Percentiles rank a stretch among this genome's conserved stretches.
These are phyloP conservation scores for Alternaria burnsii DNA, from an alignment of 2,329 filamentous ascomycete genomes.

Conservation along the genomic window DNA sequence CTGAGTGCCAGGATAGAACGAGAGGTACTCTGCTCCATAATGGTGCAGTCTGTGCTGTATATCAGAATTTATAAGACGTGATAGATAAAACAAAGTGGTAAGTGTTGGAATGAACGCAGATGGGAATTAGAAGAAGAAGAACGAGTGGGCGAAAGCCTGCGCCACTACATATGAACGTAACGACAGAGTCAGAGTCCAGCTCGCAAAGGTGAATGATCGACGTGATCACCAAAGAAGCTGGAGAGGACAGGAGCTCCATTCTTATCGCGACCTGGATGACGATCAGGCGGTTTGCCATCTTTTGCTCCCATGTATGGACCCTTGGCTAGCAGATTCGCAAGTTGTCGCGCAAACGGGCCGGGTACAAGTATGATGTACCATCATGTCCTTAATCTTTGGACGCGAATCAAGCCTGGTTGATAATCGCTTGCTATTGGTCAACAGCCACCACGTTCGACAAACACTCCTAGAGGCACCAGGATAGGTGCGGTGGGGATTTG, in stretches of 20 bases:
- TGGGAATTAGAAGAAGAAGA: not conserved
- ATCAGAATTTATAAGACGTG: not conserved
- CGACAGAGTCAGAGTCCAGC: constrained; percentile 13
- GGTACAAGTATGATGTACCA: constrained; percentile 3
- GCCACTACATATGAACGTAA: constrained; percentile 10
- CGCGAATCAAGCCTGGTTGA: constrained; percentile 1
- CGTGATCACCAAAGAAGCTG: constrained; percentile 1
- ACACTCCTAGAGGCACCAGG: constrained; percentile 3
- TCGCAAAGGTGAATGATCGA: constrained; percentile 11
- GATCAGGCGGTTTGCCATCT: constrained; percentile 2
- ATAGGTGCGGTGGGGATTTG: not conserved
- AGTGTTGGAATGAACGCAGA: not conserved
- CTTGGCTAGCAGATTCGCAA: constrained; percentile 18
- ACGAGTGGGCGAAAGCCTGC: not conserved
- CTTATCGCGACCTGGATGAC: constrained; percentile 2
- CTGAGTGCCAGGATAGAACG: constrained; percentile 28
- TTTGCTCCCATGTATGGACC: constrained; percentile 2
- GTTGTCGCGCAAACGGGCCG: constrained; percentile 9
- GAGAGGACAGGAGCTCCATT: constrained; percentile 8
- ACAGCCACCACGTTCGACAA: not conserved
- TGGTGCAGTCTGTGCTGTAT: constrained; percentile 2
- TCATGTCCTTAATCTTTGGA: constrained; percentile 6
- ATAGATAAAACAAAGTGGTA: not conserved
- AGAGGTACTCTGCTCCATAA: constrained; percentile 26
- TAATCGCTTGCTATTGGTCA: constrained; percentile 3